phyloP scores from a whole-genome alignment of 2,329 filamentous ascomycete species.

The Xylariaceae sp. region DNA sequence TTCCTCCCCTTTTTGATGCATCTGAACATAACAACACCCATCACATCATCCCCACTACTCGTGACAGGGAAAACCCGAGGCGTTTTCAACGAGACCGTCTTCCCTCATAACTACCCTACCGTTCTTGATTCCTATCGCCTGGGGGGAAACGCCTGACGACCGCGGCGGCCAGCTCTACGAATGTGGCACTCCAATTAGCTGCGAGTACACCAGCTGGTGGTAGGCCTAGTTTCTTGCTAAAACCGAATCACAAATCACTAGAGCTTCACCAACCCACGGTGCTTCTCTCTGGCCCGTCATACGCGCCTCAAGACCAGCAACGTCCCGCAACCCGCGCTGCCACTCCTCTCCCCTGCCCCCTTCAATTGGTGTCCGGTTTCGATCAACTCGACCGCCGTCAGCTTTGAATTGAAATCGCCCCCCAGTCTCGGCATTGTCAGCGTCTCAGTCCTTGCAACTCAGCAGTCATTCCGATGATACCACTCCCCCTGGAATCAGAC shows the following conservation, averaged over 20 bases:
- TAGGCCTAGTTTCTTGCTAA: slow-evolving; percentile 16
- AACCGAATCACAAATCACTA: slow-evolving; percentile 18
- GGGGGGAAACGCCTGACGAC: slow-evolving; percentile 14
- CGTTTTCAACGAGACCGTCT: slow-evolving; percentile 2
- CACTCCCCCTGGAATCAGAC: slow-evolving; percentile 10
- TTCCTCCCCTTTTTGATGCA: slow-evolving; percentile 5
- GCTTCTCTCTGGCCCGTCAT: slow-evolving; percentile 13
- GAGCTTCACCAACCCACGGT: slow-evolving; percentile 20
- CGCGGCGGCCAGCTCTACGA: slow-evolving; percentile 10
- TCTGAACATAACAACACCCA: background rate
- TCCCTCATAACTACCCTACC: background rate
- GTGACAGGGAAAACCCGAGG: slow-evolving; percentile 2
- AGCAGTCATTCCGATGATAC: slow-evolving; percentile 16
- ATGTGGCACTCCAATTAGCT: slow-evolving; percentile 8
- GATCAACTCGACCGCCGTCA: slow-evolving; percentile 10
- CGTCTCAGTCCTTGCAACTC: slow-evolving; percentile 12
- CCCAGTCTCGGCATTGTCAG: slow-evolving; percentile 16
- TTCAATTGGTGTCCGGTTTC: slow-evolving; percentile 9
- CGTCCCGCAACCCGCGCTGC: background rate
- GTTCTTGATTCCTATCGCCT: background rate
- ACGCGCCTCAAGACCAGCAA: slow-evolving; percentile 2
- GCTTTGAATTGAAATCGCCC: slow-evolving; percentile 10
- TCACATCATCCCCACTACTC: slow-evolving; percentile 2
- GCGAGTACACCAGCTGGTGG: slow-evolving; percentile 8
- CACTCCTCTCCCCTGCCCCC: background rate